A percentile compares a stretch with the other conserved stretches of the same genome.
phyloP scores from a whole-genome alignment of 2,329 filamentous ascomycete species.

The Beauveria sp. region DNA sequence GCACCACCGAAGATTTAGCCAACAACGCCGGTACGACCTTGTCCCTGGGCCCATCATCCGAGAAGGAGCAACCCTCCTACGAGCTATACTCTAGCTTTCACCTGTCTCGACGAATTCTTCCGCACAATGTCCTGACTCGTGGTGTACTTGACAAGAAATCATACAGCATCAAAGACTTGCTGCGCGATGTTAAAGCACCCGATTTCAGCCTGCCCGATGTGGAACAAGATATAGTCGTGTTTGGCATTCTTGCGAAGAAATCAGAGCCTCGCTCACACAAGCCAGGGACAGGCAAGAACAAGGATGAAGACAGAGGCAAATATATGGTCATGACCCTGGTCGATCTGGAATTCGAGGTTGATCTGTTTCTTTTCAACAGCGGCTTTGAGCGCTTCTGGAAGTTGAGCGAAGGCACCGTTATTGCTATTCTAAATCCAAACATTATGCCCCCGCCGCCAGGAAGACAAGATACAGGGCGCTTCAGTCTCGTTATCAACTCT shows the following conservation, averaged over 20 bases:
- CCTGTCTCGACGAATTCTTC: conserved; percentile 72
- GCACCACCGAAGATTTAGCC: background rate
- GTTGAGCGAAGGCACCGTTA: conserved; percentile 78
- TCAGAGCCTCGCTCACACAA: conserved; percentile 66
- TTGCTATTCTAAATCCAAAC: conserved; percentile 85
- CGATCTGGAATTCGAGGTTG: conserved; percentile 83
- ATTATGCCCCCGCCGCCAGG: conserved; percentile 81
- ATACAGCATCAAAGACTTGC: conserved; percentile 70
- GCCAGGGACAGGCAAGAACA: conserved; percentile 31
- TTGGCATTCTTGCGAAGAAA: conserved; percentile 82
- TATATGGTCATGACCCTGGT: conserved; percentile 89
- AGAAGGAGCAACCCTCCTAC: conserved; percentile 45
- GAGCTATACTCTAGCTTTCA: conserved; percentile 84
- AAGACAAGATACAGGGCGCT: conserved; percentile 70
- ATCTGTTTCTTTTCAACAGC: conserved; percentile 84
- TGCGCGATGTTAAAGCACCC: conserved; percentile 74
- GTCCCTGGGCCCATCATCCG: conserved; percentile 17
- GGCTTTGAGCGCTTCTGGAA: conserved; percentile 94
- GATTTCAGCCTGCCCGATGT: conserved; percentile 73
- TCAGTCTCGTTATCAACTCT: conserved; percentile 77
- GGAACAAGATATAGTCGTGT: conserved; percentile 82
- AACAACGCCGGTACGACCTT: conserved; percentile 11
- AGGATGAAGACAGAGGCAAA: conserved; percentile 59
- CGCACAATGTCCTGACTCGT: conserved; percentile 71
- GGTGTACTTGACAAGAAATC: conserved; percentile 71